A percentile compares a stretch with the other conserved stretches of the same genome.
phyloP scores from a whole-genome alignment of 2,329 filamentous ascomycete species.

The Teratosphaeriaceae sp. region DNA sequence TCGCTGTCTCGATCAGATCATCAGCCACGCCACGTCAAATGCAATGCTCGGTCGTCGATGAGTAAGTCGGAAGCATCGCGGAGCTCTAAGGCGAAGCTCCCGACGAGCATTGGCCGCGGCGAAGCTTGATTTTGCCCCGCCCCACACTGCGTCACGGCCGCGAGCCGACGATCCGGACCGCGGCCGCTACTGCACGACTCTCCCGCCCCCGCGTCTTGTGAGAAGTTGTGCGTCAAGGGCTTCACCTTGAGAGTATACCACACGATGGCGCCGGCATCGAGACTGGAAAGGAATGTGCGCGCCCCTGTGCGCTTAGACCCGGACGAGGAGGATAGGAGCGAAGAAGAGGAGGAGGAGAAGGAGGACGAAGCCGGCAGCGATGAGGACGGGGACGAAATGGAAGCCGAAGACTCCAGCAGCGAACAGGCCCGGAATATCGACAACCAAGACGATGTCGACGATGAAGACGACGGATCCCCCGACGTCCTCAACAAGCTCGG shows the following conservation, averaged over 20 bases:
- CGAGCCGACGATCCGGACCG: neutral
- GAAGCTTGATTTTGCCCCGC: too few relatives aligned
- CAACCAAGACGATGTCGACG: constrained; percentile 21
- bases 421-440: constrained; percentile 10
- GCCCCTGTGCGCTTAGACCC: constrained; percentile 6
- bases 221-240: neutral
- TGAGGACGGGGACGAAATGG: neutral
- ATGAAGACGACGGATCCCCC: constrained; percentile 33
- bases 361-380: neutral
- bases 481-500: constrained; percentile 43
- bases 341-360: neutral
- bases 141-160: too few relatives aligned
- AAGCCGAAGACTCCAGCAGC: neutral
- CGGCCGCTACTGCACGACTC: neutral
- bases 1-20: too few relatives aligned
- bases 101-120: too few relatives aligned
- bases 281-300: constrained; percentile 15
- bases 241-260: neutral
- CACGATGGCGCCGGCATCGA: constrained; percentile 9
- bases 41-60: too few relatives aligned
- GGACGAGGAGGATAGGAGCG: constrained; percentile 13
- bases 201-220: neutral
- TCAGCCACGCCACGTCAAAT: too few relatives aligned
- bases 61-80: too few relatives aligned
- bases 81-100: too few relatives aligned